Conservation (phyloP, 2,329 filamentous ascomycete genomes). For the Colletotrichum zoysiae region DNA sequence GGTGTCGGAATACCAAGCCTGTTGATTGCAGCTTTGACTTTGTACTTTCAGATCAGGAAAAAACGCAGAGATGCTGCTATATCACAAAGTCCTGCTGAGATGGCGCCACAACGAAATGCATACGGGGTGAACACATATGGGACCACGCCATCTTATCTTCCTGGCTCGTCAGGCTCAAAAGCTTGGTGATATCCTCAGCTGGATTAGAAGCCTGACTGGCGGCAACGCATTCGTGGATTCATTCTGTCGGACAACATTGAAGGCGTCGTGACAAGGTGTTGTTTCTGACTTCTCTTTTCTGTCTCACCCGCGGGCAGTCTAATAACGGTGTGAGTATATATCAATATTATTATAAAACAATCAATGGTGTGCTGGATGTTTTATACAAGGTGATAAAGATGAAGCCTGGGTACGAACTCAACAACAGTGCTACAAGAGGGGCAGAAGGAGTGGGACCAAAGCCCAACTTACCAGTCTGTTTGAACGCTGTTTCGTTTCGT, state of each 20-base stretch:
- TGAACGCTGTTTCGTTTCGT: neutral
- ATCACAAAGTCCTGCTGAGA: neutral
- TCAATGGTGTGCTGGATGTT: neutral
- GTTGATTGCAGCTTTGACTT: slow-evolving; percentile 48
- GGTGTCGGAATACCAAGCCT: slow-evolving; percentile 51
- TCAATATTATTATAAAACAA: neutral
- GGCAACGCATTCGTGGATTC: neutral
- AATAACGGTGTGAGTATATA: neutral
- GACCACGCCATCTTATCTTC: neutral
- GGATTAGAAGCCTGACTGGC: neutral
- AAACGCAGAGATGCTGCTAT: slow-evolving; percentile 37
- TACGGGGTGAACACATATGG: neutral
- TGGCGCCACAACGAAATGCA: neutral
- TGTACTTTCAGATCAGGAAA: slow-evolving; percentile 43
- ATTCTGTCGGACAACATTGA: neutral
- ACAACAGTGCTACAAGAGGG: neutral
- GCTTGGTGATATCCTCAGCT: neutral
- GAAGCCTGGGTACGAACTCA: slow-evolving; percentile 28
- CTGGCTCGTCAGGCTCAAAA: neutral
- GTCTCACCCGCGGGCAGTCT: neutral
- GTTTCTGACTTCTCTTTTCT: neutral
- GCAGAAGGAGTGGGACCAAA: neutral
- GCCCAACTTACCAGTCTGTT: slow-evolving; percentile 43
- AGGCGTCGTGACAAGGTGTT: too few species aligned
- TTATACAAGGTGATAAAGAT: slow-evolving; percentile 30